A percentile compares a stretch with the other conserved stretches of the same genome.
These are phyloP conservation scores for Pholiota molesta DNA, from an alignment of 768 basidiomycete genomes.

Conservation along the genomic window DNA sequence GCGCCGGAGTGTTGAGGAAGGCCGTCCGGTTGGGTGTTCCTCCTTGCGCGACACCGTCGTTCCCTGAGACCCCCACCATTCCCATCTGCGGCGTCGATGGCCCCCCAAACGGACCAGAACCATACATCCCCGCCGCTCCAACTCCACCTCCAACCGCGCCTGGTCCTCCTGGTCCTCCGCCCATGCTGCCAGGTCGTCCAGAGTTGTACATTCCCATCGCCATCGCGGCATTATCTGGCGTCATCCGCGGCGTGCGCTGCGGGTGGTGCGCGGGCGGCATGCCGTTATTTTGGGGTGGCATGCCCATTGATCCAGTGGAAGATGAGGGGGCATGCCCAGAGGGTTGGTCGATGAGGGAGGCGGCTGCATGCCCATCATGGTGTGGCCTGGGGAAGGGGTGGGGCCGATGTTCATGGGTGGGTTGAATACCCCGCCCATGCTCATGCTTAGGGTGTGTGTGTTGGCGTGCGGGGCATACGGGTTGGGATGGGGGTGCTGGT, in stretches of 20 bases:
- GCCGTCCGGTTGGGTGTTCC: slow-evolving; percentile 42
- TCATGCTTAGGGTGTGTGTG: not conserved
- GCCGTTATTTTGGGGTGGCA: slow-evolving; percentile 6
- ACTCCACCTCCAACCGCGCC: not conserved
- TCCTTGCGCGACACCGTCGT: slow-evolving; percentile 29
- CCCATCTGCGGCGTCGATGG: slow-evolving; percentile 54
- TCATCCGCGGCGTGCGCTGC: slow-evolving; percentile 1
- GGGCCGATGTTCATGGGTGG: not conserved
- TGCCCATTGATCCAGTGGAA: slow-evolving; percentile 9
- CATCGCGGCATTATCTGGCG: slow-evolving; percentile 33
- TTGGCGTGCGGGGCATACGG: slow-evolving; percentile 36
- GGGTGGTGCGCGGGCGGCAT: not conserved
- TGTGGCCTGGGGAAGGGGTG: not conserved
- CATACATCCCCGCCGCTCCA: not conserved
- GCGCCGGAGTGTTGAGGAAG: slow-evolving; percentile 64
- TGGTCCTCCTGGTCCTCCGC: not conserved
- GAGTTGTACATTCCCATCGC: slow-evolving; percentile 28
- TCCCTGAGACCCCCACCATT: slow-evolving; percentile 28
- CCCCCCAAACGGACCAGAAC: slow-evolving; percentile 33
- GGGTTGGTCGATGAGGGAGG: slow-evolving; percentile 37
- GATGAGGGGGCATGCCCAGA: slow-evolving; percentile 51
- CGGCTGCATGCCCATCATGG: not conserved
- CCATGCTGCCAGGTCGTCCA: slow-evolving; percentile 27
- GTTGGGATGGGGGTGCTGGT: slow-evolving; percentile 24
- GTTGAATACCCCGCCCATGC: slow-evolving; percentile 4